These are phyloP conservation scores for Escallonia rubra DNA, from an alignment of 129 eudicot species.

Conservation along the genomic window DNA sequence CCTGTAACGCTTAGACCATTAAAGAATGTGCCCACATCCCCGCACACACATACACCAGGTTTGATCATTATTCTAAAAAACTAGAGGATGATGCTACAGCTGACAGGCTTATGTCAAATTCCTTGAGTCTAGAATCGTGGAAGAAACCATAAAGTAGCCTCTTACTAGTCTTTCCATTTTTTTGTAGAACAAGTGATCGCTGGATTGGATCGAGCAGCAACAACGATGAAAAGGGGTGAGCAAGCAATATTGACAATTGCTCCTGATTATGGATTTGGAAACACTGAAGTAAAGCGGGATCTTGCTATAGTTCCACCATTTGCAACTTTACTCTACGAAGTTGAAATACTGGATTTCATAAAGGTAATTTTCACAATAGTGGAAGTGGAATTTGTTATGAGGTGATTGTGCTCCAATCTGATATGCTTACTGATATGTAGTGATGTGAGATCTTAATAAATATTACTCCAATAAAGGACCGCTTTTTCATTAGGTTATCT, in stretches of 20 bases:
- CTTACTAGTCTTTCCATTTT: slow-evolving; percentile 5
- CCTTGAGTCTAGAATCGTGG: too few relatives aligned
- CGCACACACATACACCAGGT: too few relatives aligned
- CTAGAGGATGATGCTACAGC: too few relatives aligned
- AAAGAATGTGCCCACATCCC: too few relatives aligned
- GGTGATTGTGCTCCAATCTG: not conserved
- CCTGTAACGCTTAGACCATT: too few relatives aligned
- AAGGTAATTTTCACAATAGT: slow-evolving; percentile 35
- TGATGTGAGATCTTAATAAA: too few relatives aligned
- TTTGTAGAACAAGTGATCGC: slow-evolving; percentile 55
- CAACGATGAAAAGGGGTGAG: slow-evolving; percentile 69
- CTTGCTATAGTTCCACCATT: slow-evolving; percentile 44
- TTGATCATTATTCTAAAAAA: too few relatives aligned
- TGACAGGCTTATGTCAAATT: too few relatives aligned
- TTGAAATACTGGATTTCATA: slow-evolving; percentile 52
- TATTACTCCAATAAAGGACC: too few relatives aligned
- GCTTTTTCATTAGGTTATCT: too few relatives aligned
- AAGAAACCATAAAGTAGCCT: not conserved
- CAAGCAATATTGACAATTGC: slow-evolving; percentile 46
- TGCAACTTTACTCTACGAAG: slow-evolving; percentile 58
- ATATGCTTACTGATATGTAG: not conserved
- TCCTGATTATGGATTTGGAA: slow-evolving; percentile 62
- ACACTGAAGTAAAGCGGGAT: slow-evolving; percentile 35
- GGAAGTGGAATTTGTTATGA: not conserved
- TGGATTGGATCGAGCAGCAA: slow-evolving; percentile 59